phyloP scores from a whole-genome alignment of 371 early-diverging fungal species.

The Funneliformis caledonium region DNA sequence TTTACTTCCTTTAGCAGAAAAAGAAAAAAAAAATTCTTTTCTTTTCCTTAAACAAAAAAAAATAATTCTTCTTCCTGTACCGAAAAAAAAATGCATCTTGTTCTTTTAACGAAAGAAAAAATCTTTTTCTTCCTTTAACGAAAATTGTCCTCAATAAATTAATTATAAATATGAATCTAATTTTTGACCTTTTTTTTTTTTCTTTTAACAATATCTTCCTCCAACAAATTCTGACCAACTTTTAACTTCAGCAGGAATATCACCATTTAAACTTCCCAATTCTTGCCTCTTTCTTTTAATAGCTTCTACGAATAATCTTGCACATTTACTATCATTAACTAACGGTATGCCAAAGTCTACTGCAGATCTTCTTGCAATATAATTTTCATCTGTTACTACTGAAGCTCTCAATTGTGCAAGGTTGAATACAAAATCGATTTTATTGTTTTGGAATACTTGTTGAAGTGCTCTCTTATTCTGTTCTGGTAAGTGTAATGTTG shows the following conservation, averaged over 20 bases:
- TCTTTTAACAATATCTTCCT: constrained; percentile 40
- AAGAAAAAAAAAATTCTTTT: too few relatives aligned
- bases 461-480: constrained; percentile 61
- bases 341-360: constrained; percentile 95
- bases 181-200: too few relatives aligned
- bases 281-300: constrained; percentile 70
- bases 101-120: not conserved
- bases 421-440: constrained; percentile 78
- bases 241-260: constrained; percentile 64
- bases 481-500: constrained; percentile 57
- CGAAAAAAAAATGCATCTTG: too few relatives aligned
- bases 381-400: constrained; percentile 64
- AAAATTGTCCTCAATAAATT: too few relatives aligned
- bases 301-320: constrained; percentile 95
- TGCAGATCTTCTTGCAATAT: constrained; percentile 94
- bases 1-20: too few relatives aligned
- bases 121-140: too few relatives aligned
- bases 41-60: too few relatives aligned
- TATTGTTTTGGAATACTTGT: constrained; percentile 58
- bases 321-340: constrained; percentile 97
- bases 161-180: too few relatives aligned
- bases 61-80: too few relatives aligned
- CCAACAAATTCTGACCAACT: constrained; percentile 67
- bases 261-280: constrained; percentile 45
- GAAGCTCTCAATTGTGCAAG: constrained; percentile 74